Conservation (phyloP, 163 green algal genomes). For the Volvox carteri region DNA sequence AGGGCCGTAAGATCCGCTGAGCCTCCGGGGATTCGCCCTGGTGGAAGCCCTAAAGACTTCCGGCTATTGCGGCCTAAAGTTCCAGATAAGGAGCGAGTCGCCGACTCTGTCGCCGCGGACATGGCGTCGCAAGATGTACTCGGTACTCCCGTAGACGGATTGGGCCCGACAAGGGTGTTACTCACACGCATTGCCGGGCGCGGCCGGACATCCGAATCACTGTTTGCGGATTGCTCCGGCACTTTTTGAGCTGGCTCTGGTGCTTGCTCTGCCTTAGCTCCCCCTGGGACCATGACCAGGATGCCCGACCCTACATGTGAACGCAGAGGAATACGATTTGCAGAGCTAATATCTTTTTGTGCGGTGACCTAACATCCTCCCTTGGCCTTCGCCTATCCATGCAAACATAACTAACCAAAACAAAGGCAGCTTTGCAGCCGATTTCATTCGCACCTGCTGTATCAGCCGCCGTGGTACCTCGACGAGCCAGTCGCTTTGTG, state of each 20-base stretch:
- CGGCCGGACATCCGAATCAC: too few relatives aligned
- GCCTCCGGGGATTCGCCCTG: conserved; percentile 35
- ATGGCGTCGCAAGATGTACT: background rate
- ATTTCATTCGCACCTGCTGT: conserved; percentile 6
- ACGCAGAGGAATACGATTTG: too few relatives aligned
- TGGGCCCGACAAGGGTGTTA: background rate
- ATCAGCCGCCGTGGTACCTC: background rate
- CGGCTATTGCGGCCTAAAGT: background rate
- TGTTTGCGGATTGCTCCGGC: too few relatives aligned
- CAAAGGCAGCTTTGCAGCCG: too few relatives aligned
- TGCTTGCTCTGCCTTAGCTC: background rate
- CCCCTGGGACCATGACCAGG: background rate
- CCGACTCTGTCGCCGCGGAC: background rate
- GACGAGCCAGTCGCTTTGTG: background rate
- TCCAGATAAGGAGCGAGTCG: background rate
- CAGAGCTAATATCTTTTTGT: too few relatives aligned
- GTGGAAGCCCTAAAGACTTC: conserved; percentile 25
- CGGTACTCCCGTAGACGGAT: background rate
- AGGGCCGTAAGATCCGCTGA: conserved; percentile 26
- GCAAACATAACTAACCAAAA: too few relatives aligned
- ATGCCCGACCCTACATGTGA: conserved; percentile 2
- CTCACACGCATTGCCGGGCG: background rate
- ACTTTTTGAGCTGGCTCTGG: background rate
- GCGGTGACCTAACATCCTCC: too few relatives aligned
- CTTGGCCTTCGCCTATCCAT: too few relatives aligned